Evolutionary conservation across 228 moss, liverwort and hornwort species (phyloP).

Genomic region (Sphagnum magellanicum): DNA sequence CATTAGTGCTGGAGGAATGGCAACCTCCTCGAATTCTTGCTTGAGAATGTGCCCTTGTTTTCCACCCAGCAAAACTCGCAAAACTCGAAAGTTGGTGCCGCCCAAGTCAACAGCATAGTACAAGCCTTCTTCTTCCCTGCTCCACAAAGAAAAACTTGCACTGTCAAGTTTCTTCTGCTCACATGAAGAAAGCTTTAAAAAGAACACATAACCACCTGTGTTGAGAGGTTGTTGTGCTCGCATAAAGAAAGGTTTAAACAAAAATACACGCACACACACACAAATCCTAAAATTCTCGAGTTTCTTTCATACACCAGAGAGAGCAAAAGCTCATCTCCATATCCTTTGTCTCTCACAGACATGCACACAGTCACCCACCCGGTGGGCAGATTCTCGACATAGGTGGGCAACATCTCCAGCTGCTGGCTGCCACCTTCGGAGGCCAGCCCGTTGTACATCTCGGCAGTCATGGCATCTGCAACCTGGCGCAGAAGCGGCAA

Average conservation of each 20-base stretch:
- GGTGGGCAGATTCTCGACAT: conserved; percentile 46
- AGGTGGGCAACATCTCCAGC: conserved; percentile 81
- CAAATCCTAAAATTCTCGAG: no score
- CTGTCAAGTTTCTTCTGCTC: no score
- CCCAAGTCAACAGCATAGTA: conserved; percentile 88
- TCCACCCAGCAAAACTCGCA: conserved; percentile 72
- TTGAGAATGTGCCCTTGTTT: conserved; percentile 44
- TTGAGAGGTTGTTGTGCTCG: no score
- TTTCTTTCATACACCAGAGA: no score
- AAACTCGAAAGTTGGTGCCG: conserved; percentile 85
- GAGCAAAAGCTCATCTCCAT: no score
- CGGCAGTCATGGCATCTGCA: conserved; percentile 57
- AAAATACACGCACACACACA: no score
- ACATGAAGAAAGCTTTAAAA: no score
- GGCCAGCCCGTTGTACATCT: conserved; percentile 46
- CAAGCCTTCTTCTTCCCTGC: conserved; percentile 55
- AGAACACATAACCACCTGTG: no score
- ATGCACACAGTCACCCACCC: conserved; percentile 16
- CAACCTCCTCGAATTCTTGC: conserved; percentile 53
- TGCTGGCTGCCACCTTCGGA: conserved; percentile 50
- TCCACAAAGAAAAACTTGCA: background rate
- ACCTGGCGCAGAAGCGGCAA: conserved; percentile 39
- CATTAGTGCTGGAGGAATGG: conserved; percentile 77
- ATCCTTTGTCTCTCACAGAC: no score
- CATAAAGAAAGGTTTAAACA: no score